Evolutionary conservation across 495 filamentous ascomycete genomes (phyloP).

Genomic region (Aspergillus kassunensis): DNA sequence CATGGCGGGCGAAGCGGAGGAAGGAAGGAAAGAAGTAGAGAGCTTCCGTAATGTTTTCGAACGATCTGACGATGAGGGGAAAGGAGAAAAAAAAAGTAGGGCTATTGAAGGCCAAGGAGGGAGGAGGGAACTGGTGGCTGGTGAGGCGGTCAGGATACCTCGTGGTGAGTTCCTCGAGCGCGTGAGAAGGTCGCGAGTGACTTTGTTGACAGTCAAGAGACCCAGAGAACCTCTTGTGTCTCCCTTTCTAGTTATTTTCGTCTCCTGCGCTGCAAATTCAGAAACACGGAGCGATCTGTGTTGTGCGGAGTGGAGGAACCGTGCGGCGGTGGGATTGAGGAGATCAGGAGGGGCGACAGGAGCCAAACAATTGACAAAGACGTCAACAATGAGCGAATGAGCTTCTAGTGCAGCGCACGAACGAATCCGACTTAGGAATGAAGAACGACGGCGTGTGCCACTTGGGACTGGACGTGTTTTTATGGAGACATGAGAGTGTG

Average conservation of each 20-base stretch:
- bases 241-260: background rate
- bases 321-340: background rate
- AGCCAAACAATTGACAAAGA: background rate
- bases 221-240: background rate
- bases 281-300: slow-evolving; percentile 2
- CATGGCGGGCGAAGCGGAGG: slow-evolving; percentile 48
- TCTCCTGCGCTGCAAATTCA: background rate
- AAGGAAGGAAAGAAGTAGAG: background rate
- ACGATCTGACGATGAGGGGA: background rate
- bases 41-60: background rate
- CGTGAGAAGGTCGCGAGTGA: background rate
- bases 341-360: slow-evolving; percentile 11
- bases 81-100: slow-evolving; percentile 3
- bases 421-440: background rate
- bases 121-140: slow-evolving; percentile 10
- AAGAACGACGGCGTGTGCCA: background rate
- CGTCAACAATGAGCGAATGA: slow-evolving; percentile 14
- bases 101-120: slow-evolving; percentile 1
- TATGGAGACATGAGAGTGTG: background rate
- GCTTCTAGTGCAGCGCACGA: background rate
- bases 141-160: slow-evolving; percentile 15
- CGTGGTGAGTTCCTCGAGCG: background rate
- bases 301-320: slow-evolving; percentile 14
- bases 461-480: background rate
- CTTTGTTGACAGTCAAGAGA: background rate